Conservation (phyloP, 345 rosid genomes). For the Populus nigra region DNA sequence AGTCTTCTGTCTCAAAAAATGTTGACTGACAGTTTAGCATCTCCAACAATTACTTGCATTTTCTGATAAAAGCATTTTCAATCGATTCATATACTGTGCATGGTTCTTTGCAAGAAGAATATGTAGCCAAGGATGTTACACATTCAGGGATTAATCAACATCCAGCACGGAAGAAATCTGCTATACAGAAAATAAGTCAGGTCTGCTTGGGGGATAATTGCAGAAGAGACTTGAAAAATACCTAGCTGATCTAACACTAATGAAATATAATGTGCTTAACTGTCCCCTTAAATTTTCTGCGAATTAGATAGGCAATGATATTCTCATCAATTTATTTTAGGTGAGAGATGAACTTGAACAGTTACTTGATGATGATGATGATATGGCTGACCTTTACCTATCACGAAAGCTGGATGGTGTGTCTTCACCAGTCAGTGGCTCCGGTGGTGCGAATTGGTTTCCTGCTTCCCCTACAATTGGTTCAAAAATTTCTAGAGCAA, state of each 20-base stretch:
- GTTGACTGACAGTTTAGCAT: not conserved
- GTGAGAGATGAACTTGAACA: slow-evolving; percentile 98
- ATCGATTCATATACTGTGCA: not conserved
- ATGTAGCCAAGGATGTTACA: not conserved
- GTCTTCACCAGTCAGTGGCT: slow-evolving; percentile 65
- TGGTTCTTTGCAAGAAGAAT: not conserved
- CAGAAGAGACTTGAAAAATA: not conserved
- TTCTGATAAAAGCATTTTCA: not conserved
- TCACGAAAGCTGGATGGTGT: slow-evolving; percentile 76
- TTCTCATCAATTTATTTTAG: slow-evolving; percentile 35
- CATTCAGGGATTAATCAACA: not conserved
- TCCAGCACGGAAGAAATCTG: not conserved
- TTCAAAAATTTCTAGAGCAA: slow-evolving; percentile 90
- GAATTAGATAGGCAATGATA: not conserved
- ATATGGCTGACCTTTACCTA: slow-evolving; percentile 95
- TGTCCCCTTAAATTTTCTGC: not conserved
- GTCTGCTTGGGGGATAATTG: not conserved
- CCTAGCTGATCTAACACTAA: not conserved
- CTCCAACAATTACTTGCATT: not conserved
- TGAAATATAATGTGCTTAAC: not conserved
- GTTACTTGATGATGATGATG: slow-evolving; percentile 93
- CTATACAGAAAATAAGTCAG: not conserved
- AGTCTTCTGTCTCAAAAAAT: not conserved
- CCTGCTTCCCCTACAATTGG: slow-evolving; percentile 83
- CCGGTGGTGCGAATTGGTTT: slow-evolving; percentile 73